phyloP scores from a whole-genome alignment of 2,329 filamentous ascomycete genomes.

The Cytospora paraplurivora region DNA sequence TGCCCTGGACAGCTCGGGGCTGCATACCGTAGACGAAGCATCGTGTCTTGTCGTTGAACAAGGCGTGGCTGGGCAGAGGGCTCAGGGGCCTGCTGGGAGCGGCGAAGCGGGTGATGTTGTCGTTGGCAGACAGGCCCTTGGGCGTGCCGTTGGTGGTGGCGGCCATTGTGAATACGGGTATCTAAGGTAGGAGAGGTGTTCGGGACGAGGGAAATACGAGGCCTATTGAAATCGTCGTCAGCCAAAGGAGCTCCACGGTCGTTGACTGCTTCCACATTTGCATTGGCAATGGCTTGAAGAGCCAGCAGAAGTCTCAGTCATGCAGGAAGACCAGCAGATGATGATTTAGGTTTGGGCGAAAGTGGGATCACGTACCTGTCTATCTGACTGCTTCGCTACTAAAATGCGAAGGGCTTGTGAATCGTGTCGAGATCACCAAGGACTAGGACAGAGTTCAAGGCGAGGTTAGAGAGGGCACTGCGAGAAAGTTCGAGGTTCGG shows the following conservation, averaged over 20 bases:
- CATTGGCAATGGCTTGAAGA: neutral
- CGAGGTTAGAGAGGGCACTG: neutral
- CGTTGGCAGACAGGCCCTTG: slow-evolving; percentile 74
- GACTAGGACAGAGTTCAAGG: slow-evolving; percentile 5
- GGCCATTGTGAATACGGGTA: slow-evolving; percentile 52
- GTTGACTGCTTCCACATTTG: neutral
- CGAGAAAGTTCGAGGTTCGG: slow-evolving; percentile 12
- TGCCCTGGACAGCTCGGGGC: slow-evolving; percentile 86
- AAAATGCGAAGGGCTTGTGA: slow-evolving; percentile 19
- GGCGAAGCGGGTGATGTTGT: slow-evolving; percentile 97
- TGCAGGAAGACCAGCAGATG: neutral
- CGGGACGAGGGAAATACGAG: slow-evolving; percentile 18
- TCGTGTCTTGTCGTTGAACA: slow-evolving; percentile 99
- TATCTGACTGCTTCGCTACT: slow-evolving; percentile 22
- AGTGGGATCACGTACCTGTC: slow-evolving; percentile 22
- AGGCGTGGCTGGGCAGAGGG: slow-evolving; percentile 82
- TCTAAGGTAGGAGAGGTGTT: slow-evolving; percentile 25
- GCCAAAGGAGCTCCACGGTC: slow-evolving; percentile 2
- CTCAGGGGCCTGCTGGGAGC: slow-evolving; percentile 90
- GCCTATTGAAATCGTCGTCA: slow-evolving; percentile 11
- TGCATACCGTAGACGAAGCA: slow-evolving; percentile 99
- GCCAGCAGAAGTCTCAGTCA: neutral
- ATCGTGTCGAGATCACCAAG: slow-evolving; percentile 20
- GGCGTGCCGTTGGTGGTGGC: slow-evolving; percentile 53
- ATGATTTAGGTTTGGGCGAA: neutral